Percentiles rank a stretch among this genome's conserved stretches.
phyloP scores from a whole-genome alignment of 768 basidiomycete genomes.

The Boletus subcaerulescens region DNA sequence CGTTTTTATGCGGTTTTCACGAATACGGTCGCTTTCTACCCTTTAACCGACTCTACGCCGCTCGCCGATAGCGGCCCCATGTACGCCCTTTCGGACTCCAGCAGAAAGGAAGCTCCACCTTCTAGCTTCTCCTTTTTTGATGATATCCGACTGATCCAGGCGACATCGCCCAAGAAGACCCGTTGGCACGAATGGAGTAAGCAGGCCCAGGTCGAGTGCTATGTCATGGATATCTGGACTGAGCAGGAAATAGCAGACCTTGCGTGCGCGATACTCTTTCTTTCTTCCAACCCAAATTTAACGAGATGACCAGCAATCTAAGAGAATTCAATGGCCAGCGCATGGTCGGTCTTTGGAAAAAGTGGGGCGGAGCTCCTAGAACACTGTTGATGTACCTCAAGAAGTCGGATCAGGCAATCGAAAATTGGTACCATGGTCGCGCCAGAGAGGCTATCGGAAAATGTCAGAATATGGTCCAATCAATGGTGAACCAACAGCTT shows the following conservation, averaged over 20 bases:
- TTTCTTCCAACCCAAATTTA: not conserved
- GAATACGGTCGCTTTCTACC: not conserved
- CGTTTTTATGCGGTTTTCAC: not conserved
- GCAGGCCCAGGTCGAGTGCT: not conserved
- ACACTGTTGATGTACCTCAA: not conserved
- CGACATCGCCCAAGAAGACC: too few species aligned
- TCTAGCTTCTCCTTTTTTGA: too few species aligned
- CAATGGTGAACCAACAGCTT: too few species aligned
- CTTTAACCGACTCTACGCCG: accelerated
- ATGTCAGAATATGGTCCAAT: not conserved
- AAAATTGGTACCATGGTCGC: accelerated
- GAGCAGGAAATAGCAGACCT: not conserved
- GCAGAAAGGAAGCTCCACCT: too few species aligned
- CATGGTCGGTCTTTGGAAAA: not conserved
- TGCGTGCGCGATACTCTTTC: not conserved
- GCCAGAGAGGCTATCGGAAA: not conserved
- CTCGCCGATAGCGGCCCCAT: not conserved
- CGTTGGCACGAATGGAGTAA: not conserved
- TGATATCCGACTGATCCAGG: too few species aligned
- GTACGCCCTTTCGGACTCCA: not conserved
- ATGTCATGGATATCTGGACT: slow-evolving; percentile 4
- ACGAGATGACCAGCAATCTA: not conserved
- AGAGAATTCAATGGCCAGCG: not conserved
- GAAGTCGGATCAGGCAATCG: not conserved
- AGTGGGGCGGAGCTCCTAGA: not conserved